Conservation (phyloP, 192 early-diverging fungal genomes). For the Coemansia javaensis region DNA sequence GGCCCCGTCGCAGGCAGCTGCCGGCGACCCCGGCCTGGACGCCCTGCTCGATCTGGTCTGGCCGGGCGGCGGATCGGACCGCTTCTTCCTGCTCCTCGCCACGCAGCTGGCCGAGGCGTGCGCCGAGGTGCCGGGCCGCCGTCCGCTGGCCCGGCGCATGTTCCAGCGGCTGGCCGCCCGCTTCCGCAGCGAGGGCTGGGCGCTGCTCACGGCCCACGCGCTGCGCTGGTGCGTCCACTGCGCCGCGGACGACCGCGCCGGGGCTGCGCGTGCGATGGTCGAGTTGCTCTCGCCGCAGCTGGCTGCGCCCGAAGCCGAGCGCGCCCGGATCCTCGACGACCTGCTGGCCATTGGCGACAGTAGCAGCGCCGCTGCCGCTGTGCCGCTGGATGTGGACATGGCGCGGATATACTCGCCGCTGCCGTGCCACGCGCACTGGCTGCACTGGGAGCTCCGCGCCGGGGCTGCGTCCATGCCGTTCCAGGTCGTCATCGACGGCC, state of each 20-base stretch:
- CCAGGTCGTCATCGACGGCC: slow-evolving; percentile 28
- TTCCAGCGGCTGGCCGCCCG: slow-evolving; percentile 13
- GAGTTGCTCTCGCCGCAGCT: slow-evolving; percentile 25
- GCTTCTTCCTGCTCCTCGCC: slow-evolving; percentile 5
- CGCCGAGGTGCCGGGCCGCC: not conserved
- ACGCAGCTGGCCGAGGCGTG: slow-evolving; percentile 17
- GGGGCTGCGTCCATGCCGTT: slow-evolving; percentile 10
- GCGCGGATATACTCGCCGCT: slow-evolving; percentile 28
- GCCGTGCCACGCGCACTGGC: slow-evolving; percentile 43
- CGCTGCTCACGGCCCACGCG: slow-evolving; percentile 16
- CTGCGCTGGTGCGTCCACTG: slow-evolving; percentile 20
- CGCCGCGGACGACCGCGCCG: not conserved
- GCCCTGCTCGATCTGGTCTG: slow-evolving; percentile 8
- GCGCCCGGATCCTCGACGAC: not conserved
- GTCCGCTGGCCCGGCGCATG: slow-evolving; percentile 4
- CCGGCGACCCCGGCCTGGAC: not conserved
- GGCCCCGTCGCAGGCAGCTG: not conserved
- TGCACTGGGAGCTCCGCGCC: slow-evolving; percentile 14
- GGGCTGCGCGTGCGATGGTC: slow-evolving; percentile 2
- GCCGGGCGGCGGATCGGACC: not conserved
- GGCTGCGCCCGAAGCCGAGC: not conserved
- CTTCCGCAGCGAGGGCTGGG: slow-evolving; percentile 31
- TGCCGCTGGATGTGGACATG: slow-evolving; percentile 22
- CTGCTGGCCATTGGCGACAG: not conserved
- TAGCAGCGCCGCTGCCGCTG: not conserved